Percentiles rank a stretch among this genome's conserved stretches.
Evolutionary conservation across 345 rosid species (phyloP).

Genomic region (Pistacia atlantica): DNA sequence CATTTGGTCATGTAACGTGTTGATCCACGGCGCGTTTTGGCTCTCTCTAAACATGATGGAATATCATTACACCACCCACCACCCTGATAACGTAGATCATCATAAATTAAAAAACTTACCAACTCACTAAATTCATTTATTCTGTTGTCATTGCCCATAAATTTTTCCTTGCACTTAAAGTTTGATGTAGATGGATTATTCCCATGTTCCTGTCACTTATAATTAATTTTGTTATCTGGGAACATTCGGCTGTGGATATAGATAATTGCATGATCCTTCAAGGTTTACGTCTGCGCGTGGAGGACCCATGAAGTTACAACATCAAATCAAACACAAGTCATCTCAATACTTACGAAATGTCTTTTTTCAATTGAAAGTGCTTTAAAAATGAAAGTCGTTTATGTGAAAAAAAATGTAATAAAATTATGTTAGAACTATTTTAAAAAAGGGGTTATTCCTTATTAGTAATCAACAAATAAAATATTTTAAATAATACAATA

Average conservation of each 20-base stretch:
- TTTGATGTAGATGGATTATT: neutral
- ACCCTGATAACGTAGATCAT: constrained; percentile 43
- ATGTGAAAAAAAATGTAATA: no score
- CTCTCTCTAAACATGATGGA: constrained; percentile 72
- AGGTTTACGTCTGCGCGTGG: no score
- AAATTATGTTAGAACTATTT: no score
- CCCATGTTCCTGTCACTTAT: neutral
- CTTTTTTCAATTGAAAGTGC: no score
- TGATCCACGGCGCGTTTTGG: constrained; percentile 77
- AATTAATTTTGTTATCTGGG: neutral
- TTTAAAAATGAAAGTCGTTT: no score
- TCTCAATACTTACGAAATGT: no score
- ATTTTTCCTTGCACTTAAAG: constrained; percentile 13
- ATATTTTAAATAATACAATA: no score
- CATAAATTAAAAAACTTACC: neutral
- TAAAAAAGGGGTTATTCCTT: no score
- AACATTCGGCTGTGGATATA: neutral
- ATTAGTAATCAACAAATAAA: no score
- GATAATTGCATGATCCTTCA: neutral
- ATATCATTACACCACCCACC: constrained; percentile 99
- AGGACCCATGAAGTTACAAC: no score
- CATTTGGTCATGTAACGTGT: constrained; percentile 66
- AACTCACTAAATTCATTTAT: neutral
- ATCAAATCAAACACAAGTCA: no score
- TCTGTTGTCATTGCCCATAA: neutral